Evolutionary conservation across 2,329 filamentous ascomycete species (phyloP).

Genomic region (Periconia sp.): DNA sequence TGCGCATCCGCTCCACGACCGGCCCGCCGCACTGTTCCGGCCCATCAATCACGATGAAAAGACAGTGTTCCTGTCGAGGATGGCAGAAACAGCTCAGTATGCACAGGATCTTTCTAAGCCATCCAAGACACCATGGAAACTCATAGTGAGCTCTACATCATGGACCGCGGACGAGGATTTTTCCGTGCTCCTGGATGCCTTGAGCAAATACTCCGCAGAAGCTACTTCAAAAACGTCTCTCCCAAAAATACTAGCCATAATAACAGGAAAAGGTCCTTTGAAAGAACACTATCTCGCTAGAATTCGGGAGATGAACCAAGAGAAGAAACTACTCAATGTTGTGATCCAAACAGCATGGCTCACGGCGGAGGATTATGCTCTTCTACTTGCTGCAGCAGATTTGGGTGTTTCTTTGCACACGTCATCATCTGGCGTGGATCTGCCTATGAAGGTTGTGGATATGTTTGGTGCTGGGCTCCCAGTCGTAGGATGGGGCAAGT

Average conservation of each 20-base stretch:
- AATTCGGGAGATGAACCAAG: slow-evolving; percentile 63
- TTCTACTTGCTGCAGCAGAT: slow-evolving; percentile 80
- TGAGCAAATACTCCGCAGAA: slow-evolving; percentile 70
- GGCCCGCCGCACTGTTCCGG: slow-evolving; percentile 80
- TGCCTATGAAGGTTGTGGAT: slow-evolving; percentile 99
- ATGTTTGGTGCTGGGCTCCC: slow-evolving; percentile 97
- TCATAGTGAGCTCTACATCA: slow-evolving; percentile 91
- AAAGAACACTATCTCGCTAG: slow-evolving; percentile 71
- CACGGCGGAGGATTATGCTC: slow-evolving; percentile 79
- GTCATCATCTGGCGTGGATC: slow-evolving; percentile 89
- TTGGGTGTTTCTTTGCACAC: slow-evolving; percentile 90
- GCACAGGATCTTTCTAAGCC: slow-evolving; percentile 55
- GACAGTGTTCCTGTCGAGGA: slow-evolving; percentile 61
- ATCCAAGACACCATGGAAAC: slow-evolving; percentile 58
- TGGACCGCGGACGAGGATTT: slow-evolving; percentile 99
- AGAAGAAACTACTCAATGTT: slow-evolving; percentile 68
- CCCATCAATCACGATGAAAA: slow-evolving; percentile 57
- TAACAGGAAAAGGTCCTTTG: slow-evolving; percentile 91
- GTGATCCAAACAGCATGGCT: slow-evolving; percentile 83
- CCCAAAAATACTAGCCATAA: slow-evolving; percentile 78
- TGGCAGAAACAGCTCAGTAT: slow-evolving; percentile 66
- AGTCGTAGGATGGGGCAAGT: slow-evolving; percentile 81
- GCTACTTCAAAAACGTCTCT: slow-evolving; percentile 51
- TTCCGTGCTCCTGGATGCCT: slow-evolving; percentile 77
- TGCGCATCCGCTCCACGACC: slow-evolving; percentile 66